Base-by-base conservation (phyloP, 1,139 yeast genomes). In the Pichia sp. region DNA sequence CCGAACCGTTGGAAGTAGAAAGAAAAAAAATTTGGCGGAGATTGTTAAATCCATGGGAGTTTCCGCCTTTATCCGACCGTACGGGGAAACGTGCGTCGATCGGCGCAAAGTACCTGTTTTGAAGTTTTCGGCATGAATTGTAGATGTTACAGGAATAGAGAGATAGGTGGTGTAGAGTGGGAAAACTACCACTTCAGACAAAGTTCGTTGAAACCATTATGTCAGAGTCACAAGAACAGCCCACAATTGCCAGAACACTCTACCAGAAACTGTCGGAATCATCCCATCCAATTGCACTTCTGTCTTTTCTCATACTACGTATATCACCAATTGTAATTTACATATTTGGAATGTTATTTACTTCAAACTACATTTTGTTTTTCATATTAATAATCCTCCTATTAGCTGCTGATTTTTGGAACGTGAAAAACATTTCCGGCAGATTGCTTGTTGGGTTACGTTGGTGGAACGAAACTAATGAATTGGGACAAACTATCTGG, bases 321-420 rank as follows among this genome's bases (percentile, higher is more conserved):
- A 53, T 82, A 16, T 75, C 80, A 25, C 86, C 95, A 0, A 65
- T 85, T 9, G 63, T 80, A 46, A 73, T 81, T 12, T 87, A 87
- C 61, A 64, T 86, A 13, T 81, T 86, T 57, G 95, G 95, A 0
- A 70, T 79, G 54, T 65, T 85, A 44, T 76, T 86, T 61, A 79
- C 85, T 29, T 74, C 75, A 49, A 74, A 77, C 56, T 85, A 83
- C 61, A 83, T 87, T 12, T 71, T 87, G 43, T 80, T 87, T 58
- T 92, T 92, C 69, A 89, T 92, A 29, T 64, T 81, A 12, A 80
- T 88, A 41, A 79, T 89, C 7, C 69, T 92, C 24, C 70, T 89
- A 29, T 73, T 87, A 27, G 85, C 95, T 0, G 88, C 88, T 1
- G 98, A 92, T 64, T 92, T 92, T 62, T 92, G 97, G 95, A 85